A percentile compares a stretch with the other conserved stretches of the same genome.
Evolutionary conservation across 257 asterid species (phyloP).

Genomic region (Solanum okadae): DNA sequence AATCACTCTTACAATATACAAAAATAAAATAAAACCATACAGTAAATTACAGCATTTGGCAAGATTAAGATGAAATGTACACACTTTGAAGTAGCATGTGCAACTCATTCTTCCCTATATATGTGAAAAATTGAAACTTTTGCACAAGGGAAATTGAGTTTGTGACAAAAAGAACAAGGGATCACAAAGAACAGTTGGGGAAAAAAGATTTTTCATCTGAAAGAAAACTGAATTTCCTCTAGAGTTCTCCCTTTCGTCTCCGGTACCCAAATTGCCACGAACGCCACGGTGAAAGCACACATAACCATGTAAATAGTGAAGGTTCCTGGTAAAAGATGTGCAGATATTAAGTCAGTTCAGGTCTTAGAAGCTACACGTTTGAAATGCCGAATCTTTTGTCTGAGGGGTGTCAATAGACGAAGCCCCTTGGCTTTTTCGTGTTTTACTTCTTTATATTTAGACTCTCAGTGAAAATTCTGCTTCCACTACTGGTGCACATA

Average conservation of each 20-base stretch:
- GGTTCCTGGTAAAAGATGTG: constrained; percentile 37
- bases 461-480: neutral
- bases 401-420: neutral
- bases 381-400: neutral
- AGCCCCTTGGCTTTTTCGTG: neutral
- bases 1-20: neutral
- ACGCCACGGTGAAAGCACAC: constrained; percentile 35
- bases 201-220: constrained; percentile 26
- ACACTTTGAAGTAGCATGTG: neutral
- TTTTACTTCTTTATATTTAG: neutral
- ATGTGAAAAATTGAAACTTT: neutral
- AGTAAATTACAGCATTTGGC: neutral
- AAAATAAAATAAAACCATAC: neutral
- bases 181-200: neutral
- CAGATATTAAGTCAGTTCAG: neutral
- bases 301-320: constrained; percentile 42
- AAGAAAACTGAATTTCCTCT: constrained; percentile 68
- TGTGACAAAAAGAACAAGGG: neutral
- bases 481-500: neutral
- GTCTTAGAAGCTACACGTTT: neutral
- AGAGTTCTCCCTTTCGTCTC: constrained; percentile 83
- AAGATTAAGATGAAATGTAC: neutral
- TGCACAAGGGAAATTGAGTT: neutral
- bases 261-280: constrained; percentile 58
- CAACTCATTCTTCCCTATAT: neutral